Conservation (phyloP, 2,329 filamentous ascomycete genomes). For the Aspergillus ibericus region DNA sequence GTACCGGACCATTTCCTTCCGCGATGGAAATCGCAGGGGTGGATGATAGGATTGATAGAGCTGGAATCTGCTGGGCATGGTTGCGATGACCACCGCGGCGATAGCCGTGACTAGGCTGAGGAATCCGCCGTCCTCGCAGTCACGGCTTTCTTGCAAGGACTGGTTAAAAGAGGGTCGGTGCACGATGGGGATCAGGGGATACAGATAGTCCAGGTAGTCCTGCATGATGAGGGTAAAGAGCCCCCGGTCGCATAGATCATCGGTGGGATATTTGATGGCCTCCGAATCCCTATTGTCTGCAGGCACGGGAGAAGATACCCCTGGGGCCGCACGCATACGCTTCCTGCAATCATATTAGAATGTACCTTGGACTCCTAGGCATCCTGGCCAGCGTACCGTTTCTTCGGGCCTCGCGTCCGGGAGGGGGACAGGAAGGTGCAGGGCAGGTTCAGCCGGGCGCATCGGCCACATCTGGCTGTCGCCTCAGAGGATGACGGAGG, state of each 20-base stretch:
- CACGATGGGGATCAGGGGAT: slow-evolving; percentile 17
- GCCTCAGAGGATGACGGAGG: neutral
- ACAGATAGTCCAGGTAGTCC: slow-evolving; percentile 16
- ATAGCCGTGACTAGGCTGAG: slow-evolving; percentile 10
- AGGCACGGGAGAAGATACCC: neutral
- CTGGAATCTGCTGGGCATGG: slow-evolving; percentile 13
- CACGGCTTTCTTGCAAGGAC: slow-evolving; percentile 6
- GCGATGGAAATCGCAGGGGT: slow-evolving; percentile 9
- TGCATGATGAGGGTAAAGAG: slow-evolving; percentile 17
- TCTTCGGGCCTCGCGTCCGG: slow-evolving; percentile 16
- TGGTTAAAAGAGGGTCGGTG: slow-evolving; percentile 16
- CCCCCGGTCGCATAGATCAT: slow-evolving; percentile 15
- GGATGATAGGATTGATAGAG: slow-evolving; percentile 5
- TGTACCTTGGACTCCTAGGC: neutral
- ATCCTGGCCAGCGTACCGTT: slow-evolving; percentile 4
- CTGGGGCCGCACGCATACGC: neutral
- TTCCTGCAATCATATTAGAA: neutral
- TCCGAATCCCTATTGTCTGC: neutral
- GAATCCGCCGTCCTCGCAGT: slow-evolving; percentile 11
- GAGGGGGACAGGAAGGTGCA: slow-evolving; percentile 19
- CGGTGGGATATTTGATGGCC: slow-evolving; percentile 5
- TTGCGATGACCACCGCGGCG: slow-evolving; percentile 16
- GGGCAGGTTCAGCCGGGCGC: slow-evolving; percentile 11
- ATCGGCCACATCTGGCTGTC: slow-evolving; percentile 8
- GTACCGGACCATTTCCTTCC: slow-evolving; percentile 13